These are phyloP conservation scores for Dactylellina drechsleri DNA, from an alignment of 2,329 filamentous ascomycete species.

Conservation along the genomic window DNA sequence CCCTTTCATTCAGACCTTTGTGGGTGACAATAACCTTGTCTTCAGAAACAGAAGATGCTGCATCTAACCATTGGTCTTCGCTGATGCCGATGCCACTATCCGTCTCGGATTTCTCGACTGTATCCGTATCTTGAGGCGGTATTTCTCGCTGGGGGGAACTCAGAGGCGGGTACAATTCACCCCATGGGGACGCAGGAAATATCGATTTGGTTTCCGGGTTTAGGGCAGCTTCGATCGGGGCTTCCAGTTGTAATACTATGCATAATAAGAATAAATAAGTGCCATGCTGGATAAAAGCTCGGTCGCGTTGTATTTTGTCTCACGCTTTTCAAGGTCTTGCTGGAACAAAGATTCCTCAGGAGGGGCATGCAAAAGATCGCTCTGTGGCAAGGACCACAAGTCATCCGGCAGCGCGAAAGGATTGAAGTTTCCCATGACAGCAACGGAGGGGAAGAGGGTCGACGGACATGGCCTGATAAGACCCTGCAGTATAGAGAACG, in stretches of 20 bases:
- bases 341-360: slow-evolving; percentile 44
- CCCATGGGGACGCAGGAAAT: slow-evolving; percentile 43
- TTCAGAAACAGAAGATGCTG: slow-evolving; percentile 23
- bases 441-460: slow-evolving; percentile 19
- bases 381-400: slow-evolving; percentile 43
- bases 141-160: slow-evolving; percentile 8
- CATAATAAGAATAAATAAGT: not conserved
- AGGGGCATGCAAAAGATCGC: slow-evolving; percentile 28
- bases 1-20: not conserved
- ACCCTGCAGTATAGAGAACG: slow-evolving; percentile 1
- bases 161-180: slow-evolving; percentile 33
- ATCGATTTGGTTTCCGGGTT: slow-evolving; percentile 38
- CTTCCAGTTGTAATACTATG: slow-evolving; percentile 44
- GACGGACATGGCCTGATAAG: slow-evolving; percentile 39
- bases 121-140: slow-evolving; percentile 5
- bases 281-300: not conserved
- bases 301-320: not conserved
- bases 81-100: slow-evolving; percentile 39
- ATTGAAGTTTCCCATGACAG: slow-evolving; percentile 52
- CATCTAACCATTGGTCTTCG: slow-evolving; percentile 48
- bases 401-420: slow-evolving; percentile 55
- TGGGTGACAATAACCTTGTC: slow-evolving; percentile 32
- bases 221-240: slow-evolving; percentile 20
- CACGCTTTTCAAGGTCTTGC: slow-evolving; percentile 42
- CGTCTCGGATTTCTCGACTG: slow-evolving; percentile 23